Percentiles rank a stretch among this genome's conserved stretches.
Evolutionary conservation across 2,329 filamentous ascomycete genomes (phyloP).

Genomic region (Penicillium freii): DNA sequence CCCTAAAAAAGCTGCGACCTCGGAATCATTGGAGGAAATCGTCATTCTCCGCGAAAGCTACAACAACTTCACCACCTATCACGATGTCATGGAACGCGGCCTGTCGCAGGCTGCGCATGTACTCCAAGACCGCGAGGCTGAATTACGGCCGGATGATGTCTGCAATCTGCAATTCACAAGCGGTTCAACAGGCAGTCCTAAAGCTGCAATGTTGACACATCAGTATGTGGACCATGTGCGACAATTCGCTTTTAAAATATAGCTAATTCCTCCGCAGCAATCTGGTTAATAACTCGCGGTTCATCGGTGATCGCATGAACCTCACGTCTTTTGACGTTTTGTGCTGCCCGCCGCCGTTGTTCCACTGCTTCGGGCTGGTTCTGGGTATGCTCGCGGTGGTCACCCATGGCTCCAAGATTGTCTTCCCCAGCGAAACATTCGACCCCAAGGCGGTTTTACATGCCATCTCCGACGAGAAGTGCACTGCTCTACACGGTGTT

Average conservation of each 20-base stretch:
- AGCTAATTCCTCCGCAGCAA: slow-evolving; percentile 31
- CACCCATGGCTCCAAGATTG: slow-evolving; percentile 72
- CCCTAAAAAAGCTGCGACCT: slow-evolving; percentile 34
- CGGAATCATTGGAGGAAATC: slow-evolving; percentile 48
- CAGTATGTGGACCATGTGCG: slow-evolving; percentile 46
- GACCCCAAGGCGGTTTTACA: slow-evolving; percentile 64
- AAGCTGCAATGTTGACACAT: slow-evolving; percentile 72
- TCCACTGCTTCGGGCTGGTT: slow-evolving; percentile 82
- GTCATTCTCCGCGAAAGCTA: slow-evolving; percentile 60
- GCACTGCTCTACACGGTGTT: slow-evolving; percentile 76
- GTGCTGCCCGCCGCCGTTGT: slow-evolving; percentile 79
- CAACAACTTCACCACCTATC: slow-evolving; percentile 59
- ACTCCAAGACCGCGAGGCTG: slow-evolving; percentile 54
- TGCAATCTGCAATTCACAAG: slow-evolving; percentile 74
- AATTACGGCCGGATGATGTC: slow-evolving; percentile 63
- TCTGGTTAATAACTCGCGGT: slow-evolving; percentile 62
- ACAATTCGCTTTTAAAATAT: background rate
- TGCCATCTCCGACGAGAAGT: slow-evolving; percentile 64
- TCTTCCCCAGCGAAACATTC: slow-evolving; percentile 74
- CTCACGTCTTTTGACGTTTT: slow-evolving; percentile 65
- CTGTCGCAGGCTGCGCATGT: slow-evolving; percentile 49
- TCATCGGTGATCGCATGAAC: slow-evolving; percentile 72
- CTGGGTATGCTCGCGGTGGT: slow-evolving; percentile 70
- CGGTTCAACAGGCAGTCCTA: slow-evolving; percentile 71
- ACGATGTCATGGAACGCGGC: slow-evolving; percentile 56